Evolutionary conservation across 2,329 filamentous ascomycete genomes (phyloP).

Genomic region (Fusarium guadeloupense): DNA sequence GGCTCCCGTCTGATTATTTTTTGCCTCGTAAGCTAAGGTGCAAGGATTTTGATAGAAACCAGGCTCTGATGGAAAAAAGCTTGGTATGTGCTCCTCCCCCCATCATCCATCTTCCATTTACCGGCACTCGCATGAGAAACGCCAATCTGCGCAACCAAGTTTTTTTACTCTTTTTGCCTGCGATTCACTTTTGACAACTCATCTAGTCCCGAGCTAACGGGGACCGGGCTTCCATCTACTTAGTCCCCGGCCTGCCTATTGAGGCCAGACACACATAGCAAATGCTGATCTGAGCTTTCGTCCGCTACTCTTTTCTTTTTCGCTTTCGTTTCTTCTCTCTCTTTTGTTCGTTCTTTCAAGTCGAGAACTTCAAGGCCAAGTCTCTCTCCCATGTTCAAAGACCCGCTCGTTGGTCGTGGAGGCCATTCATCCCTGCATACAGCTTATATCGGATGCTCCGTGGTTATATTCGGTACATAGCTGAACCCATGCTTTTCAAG

Average conservation of each 20-base stretch:
- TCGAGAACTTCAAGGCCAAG: background rate
- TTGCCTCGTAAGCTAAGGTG: constrained; percentile 5
- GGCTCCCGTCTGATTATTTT: constrained; percentile 5
- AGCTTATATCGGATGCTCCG: constrained; percentile 28
- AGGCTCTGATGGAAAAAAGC: background rate
- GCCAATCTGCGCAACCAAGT: constrained; percentile 32
- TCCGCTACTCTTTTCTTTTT: background rate
- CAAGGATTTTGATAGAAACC: too few species aligned
- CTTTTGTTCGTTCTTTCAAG: background rate
- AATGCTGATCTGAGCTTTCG: constrained; percentile 26
- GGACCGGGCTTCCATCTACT: constrained; percentile 4
- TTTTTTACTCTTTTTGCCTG: too few species aligned
- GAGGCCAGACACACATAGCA: constrained; percentile 9
- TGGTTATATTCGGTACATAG: constrained; percentile 10
- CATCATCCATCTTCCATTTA: too few species aligned
- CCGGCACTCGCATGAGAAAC: constrained; percentile 25
- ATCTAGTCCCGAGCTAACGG: constrained; percentile 29
- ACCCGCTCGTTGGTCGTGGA: constrained; percentile 7
- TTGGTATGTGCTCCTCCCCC: background rate
- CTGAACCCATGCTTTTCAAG: background rate
- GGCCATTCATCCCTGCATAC: constrained; percentile 27
- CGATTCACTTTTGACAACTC: constrained; percentile 32
- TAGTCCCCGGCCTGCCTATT: constrained; percentile 2
- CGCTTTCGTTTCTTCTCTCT: constrained; percentile 1
- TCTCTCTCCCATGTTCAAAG: background rate